Evolutionary conservation across 2,329 filamentous ascomycete species (phyloP).

Genomic region (Fusarium coffeatum): DNA sequence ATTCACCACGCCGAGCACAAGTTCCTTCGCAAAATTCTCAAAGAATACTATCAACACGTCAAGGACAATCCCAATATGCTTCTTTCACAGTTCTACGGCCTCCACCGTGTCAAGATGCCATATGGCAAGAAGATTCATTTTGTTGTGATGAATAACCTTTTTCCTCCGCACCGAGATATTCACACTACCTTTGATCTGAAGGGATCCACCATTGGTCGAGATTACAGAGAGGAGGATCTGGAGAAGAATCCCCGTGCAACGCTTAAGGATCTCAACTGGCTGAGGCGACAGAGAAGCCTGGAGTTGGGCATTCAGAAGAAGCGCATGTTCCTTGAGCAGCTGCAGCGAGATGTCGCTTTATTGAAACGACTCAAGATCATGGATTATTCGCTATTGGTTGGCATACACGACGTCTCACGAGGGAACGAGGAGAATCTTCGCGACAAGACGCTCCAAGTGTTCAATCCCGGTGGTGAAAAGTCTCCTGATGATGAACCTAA

Average conservation of each 20-base stretch:
- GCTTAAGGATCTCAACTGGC: conserved; percentile 96
- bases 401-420: conserved; percentile 88
- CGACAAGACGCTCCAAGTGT: conserved; percentile 90
- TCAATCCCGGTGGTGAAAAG: conserved; percentile 84
- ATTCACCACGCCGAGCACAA: conserved; percentile 97
- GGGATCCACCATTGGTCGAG: conserved; percentile 92
- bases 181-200: conserved; percentile 98
- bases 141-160: conserved; percentile 99
- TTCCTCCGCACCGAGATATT: conserved; percentile 96
- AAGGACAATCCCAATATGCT: conserved; percentile 94
- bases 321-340: conserved; percentile 86
- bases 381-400: conserved; percentile 96
- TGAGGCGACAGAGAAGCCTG: conserved; percentile 84
- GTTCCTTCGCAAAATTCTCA: conserved; percentile 83
- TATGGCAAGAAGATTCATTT: conserved; percentile 99
- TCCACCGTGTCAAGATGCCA: conserved; percentile 97
- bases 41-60: conserved; percentile 94
- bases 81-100: conserved; percentile 95
- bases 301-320: conserved; percentile 93
- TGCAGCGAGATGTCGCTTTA: conserved; percentile 86
- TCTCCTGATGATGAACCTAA: conserved; percentile 68
- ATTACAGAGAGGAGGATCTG: conserved; percentile 89
- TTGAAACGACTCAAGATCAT: conserved; percentile 93
- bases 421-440: conserved; percentile 96
- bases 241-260: conserved; percentile 92